Percentiles rank a stretch among this genome's conserved stretches.
phyloP scores from a whole-genome alignment of 352 stramenopile genomes.

The Ochromonadaceae sp. region DNA sequence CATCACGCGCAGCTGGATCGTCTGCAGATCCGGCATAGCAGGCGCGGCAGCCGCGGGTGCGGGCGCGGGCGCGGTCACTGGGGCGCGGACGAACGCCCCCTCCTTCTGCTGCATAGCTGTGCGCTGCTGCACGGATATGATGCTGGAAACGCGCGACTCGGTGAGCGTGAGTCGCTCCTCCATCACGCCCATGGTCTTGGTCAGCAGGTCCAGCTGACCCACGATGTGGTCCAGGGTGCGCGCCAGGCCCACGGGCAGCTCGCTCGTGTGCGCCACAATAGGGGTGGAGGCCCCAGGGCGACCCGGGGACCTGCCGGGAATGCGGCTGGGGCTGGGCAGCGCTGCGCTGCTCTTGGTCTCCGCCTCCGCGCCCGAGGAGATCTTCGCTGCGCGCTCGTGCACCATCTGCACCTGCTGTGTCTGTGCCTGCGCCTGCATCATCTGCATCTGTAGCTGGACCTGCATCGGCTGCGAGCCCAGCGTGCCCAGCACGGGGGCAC shows the following conservation, averaged over 20 bases:
- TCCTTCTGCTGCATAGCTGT: no score
- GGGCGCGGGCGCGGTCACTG: no score
- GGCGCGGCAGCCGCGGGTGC: no score
- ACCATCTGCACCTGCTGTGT: neutral
- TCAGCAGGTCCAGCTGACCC: conserved; percentile 63
- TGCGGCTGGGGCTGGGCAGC: neutral
- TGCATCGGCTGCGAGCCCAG: no score
- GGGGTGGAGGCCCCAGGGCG: neutral
- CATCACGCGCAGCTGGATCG: no score
- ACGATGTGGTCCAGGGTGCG: conserved; percentile 62
- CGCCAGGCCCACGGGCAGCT: conserved; percentile 24
- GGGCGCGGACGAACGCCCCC: no score
- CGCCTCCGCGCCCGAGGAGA: neutral
- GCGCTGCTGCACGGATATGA: neutral
- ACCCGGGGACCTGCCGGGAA: neutral
- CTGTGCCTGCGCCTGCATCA: neutral
- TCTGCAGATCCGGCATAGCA: no score
- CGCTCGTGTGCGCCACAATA: no score
- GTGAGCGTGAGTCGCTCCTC: conserved; percentile 59
- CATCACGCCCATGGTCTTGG: conserved; percentile 51
- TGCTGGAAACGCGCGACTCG: conserved; percentile 35
- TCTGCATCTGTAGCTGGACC: no score
- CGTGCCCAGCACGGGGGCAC: neutral
- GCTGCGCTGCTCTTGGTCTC: neutral
- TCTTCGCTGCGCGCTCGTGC: neutral